Evolutionary conservation across 202 grass and related monocot species (phyloP), one percentile per base, ranked within the genome.

Genomic region (Panicum hallii): DNA sequence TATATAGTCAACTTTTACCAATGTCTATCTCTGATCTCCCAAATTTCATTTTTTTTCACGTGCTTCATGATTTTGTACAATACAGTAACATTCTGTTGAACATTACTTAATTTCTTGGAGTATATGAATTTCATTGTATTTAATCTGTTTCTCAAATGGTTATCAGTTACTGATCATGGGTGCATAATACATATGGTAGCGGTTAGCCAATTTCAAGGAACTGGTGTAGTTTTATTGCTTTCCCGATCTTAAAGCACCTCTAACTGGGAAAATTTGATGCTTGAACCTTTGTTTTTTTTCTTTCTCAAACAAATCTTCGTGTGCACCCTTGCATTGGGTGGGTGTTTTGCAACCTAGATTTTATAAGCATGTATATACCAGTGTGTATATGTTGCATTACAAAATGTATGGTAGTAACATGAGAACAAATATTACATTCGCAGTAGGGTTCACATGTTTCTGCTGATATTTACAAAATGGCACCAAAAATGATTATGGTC

Each of bases 1-100:
- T 98, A 90, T 41, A 30, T 44, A 57, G 10, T 22, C 74, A 60
- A n/a, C 1, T 58, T 79, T 60, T 78, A 9, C 1, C 56, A 44
- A 67, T 43, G 50, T 69, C 52, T 80, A 54, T 71, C n/a, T 55
- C 38, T 16, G 44, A 14, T 77, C 70, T 69, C 26, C 12, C 38
- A 44, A 43, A 11, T 62, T 40, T 53, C 9, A 20, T 62, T 70
- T 46, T 46, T 48, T 58, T 43, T 32, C 20, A 64, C 17, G 28
- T 10, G 19, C 53, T n/a, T 74, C 4, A 44, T 54, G 17, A 49
- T 52, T 14, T 54, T 34, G 23, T 28, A 26, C 61, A 75, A n/a
- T 64, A 32, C 13, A 43, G 2, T 41, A 63, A 16, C 8, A 36
- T 14, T 60, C 13, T 44, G 11, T 47, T 11, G 46, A 47, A 12